Evolutionary conservation across 2,329 filamentous ascomycete genomes (phyloP), one percentile per base, ranked within the genome.

Genomic region (Beauveria sp.): DNA sequence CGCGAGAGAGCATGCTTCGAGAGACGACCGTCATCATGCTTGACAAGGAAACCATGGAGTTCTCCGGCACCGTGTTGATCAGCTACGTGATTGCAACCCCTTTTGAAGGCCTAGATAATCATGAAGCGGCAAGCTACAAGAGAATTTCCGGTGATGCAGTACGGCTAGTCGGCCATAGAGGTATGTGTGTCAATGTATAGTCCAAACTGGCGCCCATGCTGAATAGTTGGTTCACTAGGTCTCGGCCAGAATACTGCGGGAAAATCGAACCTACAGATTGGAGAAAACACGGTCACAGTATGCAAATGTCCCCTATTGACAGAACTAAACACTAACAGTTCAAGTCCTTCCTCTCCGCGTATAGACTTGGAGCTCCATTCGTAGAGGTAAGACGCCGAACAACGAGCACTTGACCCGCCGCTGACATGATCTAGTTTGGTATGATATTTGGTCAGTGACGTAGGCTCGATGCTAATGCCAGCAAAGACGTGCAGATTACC

Each of bases 401-500:
- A 9, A 18, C 12, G 8, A 20, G 28, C 30, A 20, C 20, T 9
- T 5, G 22, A 10, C 2, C 28, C 8, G n/a, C 8, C n/a, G 26
- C 50, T 60, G n/a, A 60, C 43, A 49, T 5, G 22, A 28, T 9
- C 3, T 51, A 61, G 59, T 61, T 61, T 45, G 59, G 59, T 61
- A 61, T 16, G 45, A 34, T 14, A 5, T 16, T 45, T 60, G 2
- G 3, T 3, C 2, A 16, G n/a, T 5, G 7, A 28, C 1, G 14
- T 1, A 30, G 2, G 3, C 18, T n/a, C 8, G n/a, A 14, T 9
- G 4, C 43, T 61, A 56, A 61, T 16, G 3, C n/a, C 3, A 1
- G 2, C 22, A 26, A 16, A 71, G 76, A 78, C 66, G 69, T 76
- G 2, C 76, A 78, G 63, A 64, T 78, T 18, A 78, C 76, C 1